Percentiles rank a stretch among this genome's conserved stretches.
Conservation (phyloP, 2,329 filamentous ascomycete species). For the Zymoseptoria pseudotritici region DNA sequence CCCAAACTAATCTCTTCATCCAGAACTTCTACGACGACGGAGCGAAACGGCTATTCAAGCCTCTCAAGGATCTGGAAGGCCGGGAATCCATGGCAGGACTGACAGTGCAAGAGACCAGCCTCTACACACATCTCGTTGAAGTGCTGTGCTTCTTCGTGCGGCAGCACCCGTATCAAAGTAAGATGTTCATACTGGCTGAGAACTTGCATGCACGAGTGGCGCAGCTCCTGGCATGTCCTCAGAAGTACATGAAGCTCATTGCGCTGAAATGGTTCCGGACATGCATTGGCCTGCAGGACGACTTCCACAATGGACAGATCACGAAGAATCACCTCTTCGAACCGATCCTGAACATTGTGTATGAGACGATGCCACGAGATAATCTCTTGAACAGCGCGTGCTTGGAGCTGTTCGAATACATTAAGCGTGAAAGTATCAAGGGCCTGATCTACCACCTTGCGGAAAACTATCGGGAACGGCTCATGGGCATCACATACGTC, state of each 20-base stretch:
- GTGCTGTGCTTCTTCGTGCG: conserved; percentile 90
- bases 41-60: conserved; percentile 76
- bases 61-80: conserved; percentile 70
- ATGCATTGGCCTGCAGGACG: conserved; percentile 76
- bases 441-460: conserved; percentile 77
- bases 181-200: conserved; percentile 77
- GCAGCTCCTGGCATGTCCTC: conserved; percentile 71
- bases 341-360: conserved; percentile 75
- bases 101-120: conserved; percentile 74
- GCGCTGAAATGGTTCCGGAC: conserved; percentile 91
- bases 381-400: conserved; percentile 91
- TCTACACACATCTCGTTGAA: conserved; percentile 86
- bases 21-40: conserved; percentile 85
- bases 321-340: conserved; percentile 74
- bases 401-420: conserved; percentile 86
- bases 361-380: conserved; percentile 80
- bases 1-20: conserved; percentile 78
- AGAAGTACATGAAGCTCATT: conserved; percentile 88
- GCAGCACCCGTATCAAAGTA: conserved; percentile 77
- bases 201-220: conserved; percentile 70
- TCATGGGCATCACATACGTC: conserved; percentile 71
- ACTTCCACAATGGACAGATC: conserved; percentile 82
- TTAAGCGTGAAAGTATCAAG: conserved; percentile 71
- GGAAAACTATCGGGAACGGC: conserved; percentile 70
- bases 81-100: conserved; percentile 49